Base-by-base conservation (phyloP, 2,329 filamentous ascomycete genomes). In the Fusarium sp. region DNA sequence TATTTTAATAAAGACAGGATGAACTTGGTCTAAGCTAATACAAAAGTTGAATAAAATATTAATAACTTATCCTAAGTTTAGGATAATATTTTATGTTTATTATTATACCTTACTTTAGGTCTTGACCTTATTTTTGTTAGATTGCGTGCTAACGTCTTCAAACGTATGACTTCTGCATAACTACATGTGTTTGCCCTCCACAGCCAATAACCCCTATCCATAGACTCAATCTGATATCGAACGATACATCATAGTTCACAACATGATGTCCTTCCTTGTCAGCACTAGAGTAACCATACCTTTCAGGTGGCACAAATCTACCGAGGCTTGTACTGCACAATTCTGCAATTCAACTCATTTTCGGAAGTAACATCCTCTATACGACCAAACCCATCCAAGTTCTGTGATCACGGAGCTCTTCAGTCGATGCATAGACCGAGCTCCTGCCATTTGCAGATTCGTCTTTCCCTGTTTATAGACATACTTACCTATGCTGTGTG, bases 401-500 rank as follows among this genome's bases (percentile, higher is more conserved):
- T 17, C 24, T n/a, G 36, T 38, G 7, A 5, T 31, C 26, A 21
- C 21, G 8, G 33, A 14, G 22, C 17, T 39, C n/a, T 19, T 54
- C 22, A 40, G 13, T 24, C 10, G 28, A 45, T 38, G 26, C 34
- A 17, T 19, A 34, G 3, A 46, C 26, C 26, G 21, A 13, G 34
- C 49, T 46, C 40, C 49, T 65, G 28, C 34, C 39, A 40, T 40
- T 46, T 59, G 15, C 21, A 51, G 22, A 9, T 6, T 33, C 21
- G 39, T 54, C 33, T 38, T 43, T 54, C 56, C 56, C 21, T 46
- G 8, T 60, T 49, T 28, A 47, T 21, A 22, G 15, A 42, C 43
- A 21, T 49, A 28, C 39, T n/a, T 49, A 28, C 39, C 55, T 59
- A 19, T 26, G 43, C 34, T 40, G 49, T 60, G 60, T 55, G 44